Base-by-base conservation (phyloP, 1,139 yeast species). In the Yamadazyma diospyri region DNA sequence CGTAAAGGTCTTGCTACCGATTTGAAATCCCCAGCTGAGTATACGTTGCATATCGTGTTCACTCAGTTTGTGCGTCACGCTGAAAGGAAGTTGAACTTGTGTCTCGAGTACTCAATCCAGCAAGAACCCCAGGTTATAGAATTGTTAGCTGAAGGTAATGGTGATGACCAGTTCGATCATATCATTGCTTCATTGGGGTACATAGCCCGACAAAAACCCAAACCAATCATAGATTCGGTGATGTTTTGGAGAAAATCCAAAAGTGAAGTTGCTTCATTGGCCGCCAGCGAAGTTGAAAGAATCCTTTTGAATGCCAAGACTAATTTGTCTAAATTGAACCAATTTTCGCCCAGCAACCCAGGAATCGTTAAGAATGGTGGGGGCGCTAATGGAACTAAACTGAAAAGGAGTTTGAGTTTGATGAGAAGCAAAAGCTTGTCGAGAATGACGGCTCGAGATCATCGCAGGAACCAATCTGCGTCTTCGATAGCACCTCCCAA, bases 231-330 rank as follows among this genome's bases (percentile, higher is more conserved):
- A 28, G 98, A 94, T 55, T 86, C 95, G 15, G 96, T 92, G 38
- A 89, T 94, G 97, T 89, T 85, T 52, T 92, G 99, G 99, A 72
- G 98, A 39, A 87, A 89, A 55, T 78, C 94, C 4, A 69, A 92
- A 54, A 80, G 94, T 18, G 97, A 89, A 46, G 81, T 85, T 3
- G 88, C 95, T 0, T 72, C 80, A 3, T 68, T 79, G 63, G 94
- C 95, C 0, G 79, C 84, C 2, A 63, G 72, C 7, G 82, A 78
- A 39, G 76, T 75, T 11, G 81, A 75, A 36, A 62, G 65, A 37
- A 64, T 57, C 0, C 34, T 62, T 22, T 39, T 46, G 5, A 35
- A 48, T 7, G 60, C 59, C 10, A 50, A 50, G 33, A 27, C 47
- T 4, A 51, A 42, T 20, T 35, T 54, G 16, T 35, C 44, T 2